phyloP scores from a whole-genome alignment of 1,139 yeast genomes.

The Hyphopichia khmerensis region DNA sequence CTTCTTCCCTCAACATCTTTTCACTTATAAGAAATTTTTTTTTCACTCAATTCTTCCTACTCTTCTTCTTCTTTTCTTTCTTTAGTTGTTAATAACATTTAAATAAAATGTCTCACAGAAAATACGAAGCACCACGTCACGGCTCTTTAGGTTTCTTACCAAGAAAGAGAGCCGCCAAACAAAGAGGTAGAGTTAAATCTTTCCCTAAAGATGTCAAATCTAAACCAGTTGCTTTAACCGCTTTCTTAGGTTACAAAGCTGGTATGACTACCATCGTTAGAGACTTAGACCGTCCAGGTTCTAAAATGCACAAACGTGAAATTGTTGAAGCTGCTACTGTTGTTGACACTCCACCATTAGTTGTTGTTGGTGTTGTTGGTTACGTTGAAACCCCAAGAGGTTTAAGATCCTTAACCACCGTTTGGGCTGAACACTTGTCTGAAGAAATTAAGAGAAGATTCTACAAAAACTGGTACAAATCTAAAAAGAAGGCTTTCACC shows the following conservation, averaged over 20 bases:
- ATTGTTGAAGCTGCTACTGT: constrained; percentile 99
- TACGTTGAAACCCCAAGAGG: constrained; percentile 99
- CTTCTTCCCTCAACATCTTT: background rate
- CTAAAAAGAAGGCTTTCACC: constrained; percentile 99
- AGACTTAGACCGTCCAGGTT: constrained; percentile 99
- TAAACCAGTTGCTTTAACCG: constrained; percentile 98
- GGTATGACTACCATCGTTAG: constrained; percentile 99
- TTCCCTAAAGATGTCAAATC: constrained; percentile 99
- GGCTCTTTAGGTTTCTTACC: constrained; percentile 99
- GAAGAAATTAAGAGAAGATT: constrained; percentile 99
- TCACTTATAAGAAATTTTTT: background rate
- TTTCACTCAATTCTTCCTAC: background rate
- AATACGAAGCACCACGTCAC: constrained; percentile 99
- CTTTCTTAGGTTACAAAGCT: constrained; percentile 99
- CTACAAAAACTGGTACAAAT: constrained; percentile 99
- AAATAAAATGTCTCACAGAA: constrained; percentile 92
- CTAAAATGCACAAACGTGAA: constrained; percentile 99
- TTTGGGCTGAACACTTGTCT: constrained; percentile 99
- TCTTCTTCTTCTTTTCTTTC: constrained; percentile 12
- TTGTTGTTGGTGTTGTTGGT: constrained; percentile 99
- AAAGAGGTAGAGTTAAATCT: constrained; percentile 98
- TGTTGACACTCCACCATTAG: constrained; percentile 98
- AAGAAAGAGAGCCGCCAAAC: constrained; percentile 99
- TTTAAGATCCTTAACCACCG: constrained; percentile 98
- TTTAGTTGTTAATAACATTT: constrained; percentile 24